Evolutionary conservation across 2,329 filamentous ascomycete species (phyloP), one percentile per base, ranked within the genome.

Genomic region (Aspergillus viridinutans): DNA sequence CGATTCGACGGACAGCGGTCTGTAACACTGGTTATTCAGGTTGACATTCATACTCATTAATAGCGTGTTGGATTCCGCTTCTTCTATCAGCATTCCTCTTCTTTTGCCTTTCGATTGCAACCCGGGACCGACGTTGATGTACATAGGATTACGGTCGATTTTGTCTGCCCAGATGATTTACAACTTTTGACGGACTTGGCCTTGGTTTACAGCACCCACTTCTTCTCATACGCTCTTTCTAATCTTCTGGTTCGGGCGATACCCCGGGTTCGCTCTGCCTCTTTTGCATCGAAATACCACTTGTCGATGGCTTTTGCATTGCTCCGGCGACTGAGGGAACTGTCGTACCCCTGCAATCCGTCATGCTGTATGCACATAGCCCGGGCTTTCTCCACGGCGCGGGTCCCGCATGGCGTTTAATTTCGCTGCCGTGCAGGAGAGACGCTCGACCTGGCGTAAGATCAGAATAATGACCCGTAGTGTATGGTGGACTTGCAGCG

Each of bases 51-150:
- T 58, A 59, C 56, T 53, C 50, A 61, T 64, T 62, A 65, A 64
- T 61, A 60, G 60, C 59, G 64, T 61, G 63, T 58, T 65, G 59
- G 59, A 64, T 58, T 58, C 58, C 57, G 59, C 58, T 61, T 14
- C 43, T 14, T 47, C 23, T 23, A 14, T 10, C 43, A 51, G 28
- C 29, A 40, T 51, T 56, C 43, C 48, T 53, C 58, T 57, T 52
- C 38, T 40, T 51, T 55, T 28, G 35, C 55, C 23, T 55, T 53
- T 32, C 48, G 26, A 54, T 47, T 43, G 49, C 49, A 28, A 42
- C 29, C 52, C 45, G 50, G 54, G 49, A 51, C 52, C 53, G 51
- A 57, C 53, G 42, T 55, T 67, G 43, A 47, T 47, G 61, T 65
- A 64, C 56, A 66, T 66, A 66, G 45, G 52, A 26, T 38, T 58